Percentiles rank a stretch among this genome's conserved stretches.
Conservation (phyloP, 768 basidiomycete genomes). For the Pholiota microspora region DNA sequence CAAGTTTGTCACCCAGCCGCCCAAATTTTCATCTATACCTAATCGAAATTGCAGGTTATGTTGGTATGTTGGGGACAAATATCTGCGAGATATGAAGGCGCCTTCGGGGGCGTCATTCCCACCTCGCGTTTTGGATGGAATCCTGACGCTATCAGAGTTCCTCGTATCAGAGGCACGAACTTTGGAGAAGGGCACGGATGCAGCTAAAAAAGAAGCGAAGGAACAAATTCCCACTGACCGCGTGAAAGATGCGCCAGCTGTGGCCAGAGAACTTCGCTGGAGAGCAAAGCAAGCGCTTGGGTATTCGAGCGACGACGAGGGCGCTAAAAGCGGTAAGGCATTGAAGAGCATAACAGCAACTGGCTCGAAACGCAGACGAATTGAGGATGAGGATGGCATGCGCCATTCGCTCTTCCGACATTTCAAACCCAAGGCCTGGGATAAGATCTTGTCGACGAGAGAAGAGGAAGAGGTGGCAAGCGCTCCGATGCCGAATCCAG, state of each 20-base stretch:
- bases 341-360: constrained; percentile 20
- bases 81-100: constrained; percentile 67
- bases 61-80: constrained; percentile 89
- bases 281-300: constrained; percentile 63
- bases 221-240: constrained; percentile 81
- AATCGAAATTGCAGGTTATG: constrained; percentile 81
- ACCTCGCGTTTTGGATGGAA: constrained; percentile 64
- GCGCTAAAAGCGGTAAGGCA: constrained; percentile 23
- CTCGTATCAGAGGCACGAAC: constrained; percentile 73
- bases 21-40: constrained; percentile 4
- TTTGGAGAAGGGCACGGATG: constrained; percentile 70
- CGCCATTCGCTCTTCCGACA: constrained; percentile 46
- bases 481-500: constrained; percentile 37
- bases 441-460: constrained; percentile 41
- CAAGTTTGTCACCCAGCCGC: too few relatives aligned
- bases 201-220: constrained; percentile 71
- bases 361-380: constrained; percentile 42
- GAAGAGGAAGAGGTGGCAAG: constrained; percentile 38
- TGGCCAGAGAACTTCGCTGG: constrained; percentile 88
- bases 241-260: constrained; percentile 76
- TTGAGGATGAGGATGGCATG: constrained; percentile 30
- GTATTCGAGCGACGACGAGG: constrained; percentile 67
- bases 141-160: constrained; percentile 72
- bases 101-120: constrained; percentile 31
- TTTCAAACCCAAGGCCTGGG: constrained; percentile 71